Conservation (phyloP, 2,329 filamentous ascomycete species). For the Nigrospora oryzae region DNA sequence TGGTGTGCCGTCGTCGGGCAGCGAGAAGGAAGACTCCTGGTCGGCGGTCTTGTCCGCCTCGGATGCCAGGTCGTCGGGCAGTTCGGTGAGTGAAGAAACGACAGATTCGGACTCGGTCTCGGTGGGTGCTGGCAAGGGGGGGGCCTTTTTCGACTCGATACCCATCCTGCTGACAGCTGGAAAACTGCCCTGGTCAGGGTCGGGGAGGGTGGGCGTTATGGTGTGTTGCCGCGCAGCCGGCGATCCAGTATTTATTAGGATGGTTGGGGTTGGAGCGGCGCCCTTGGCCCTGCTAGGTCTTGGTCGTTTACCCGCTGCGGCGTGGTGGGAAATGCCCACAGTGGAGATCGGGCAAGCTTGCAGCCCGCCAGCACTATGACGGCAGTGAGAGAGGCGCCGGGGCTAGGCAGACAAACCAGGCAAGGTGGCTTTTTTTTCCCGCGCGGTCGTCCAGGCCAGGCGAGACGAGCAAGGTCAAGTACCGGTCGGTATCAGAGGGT, state of each 20-base stretch:
- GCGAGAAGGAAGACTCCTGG: constrained; percentile 67
- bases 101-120: constrained; percentile 49
- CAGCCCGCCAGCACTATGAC: too few species aligned
- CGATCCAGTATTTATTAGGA: too few species aligned
- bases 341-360: not conserved
- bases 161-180: constrained; percentile 36
- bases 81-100: constrained; percentile 51
- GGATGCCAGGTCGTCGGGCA: constrained; percentile 55
- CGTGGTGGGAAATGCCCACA: not conserved
- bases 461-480: too few species aligned
- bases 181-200: not conserved
- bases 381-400: too few species aligned
- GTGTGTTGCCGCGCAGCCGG: not conserved
- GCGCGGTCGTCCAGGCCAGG: too few species aligned
- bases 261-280: too few species aligned
- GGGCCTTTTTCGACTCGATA: constrained; percentile 45
- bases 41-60: constrained; percentile 62
- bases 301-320: constrained; percentile 1
- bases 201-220: not conserved
- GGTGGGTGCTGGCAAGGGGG: constrained; percentile 71
- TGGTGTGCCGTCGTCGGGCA: constrained; percentile 81
- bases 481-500: too few species aligned
- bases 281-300: not conserved
- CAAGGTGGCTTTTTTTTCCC: too few species aligned
- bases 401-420: too few species aligned